Evolutionary conservation across 306 rosid species (phyloP), one percentile per base, ranked within the genome.

Genomic region (Malus orientalis): DNA sequence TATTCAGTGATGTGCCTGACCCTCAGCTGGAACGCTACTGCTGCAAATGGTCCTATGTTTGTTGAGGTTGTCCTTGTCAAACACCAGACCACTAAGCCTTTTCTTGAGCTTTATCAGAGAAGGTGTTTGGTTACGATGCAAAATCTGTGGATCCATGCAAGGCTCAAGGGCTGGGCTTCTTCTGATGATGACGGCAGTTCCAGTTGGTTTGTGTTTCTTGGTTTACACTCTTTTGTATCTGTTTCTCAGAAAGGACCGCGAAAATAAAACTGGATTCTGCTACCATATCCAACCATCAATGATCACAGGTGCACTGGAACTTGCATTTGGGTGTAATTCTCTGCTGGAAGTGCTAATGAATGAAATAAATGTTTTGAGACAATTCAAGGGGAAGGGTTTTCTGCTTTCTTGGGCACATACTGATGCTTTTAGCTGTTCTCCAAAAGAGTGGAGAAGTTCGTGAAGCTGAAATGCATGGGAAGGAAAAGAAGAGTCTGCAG

Each of bases 31-130:
- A 92, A 92, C 73, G 90, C 73, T 71, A 19, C 96, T 4, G 98
- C 98, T 78, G 95, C 85, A 36, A 95, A 95, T 78, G 96, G 61
- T 61, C 98, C 98, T 29, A 90, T 94, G 87, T 94, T 94, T n/a
- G 97, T 97, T 1, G 98, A 94, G 85, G 98, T 94, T 2, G 97
- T 94, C 32, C 98, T 96, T 0, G 74, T 76, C 75, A 89, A 88
- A 78, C 98, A 94, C 79, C 86, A 96, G 64, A 94, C 98, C 49
- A 94, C 67, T 92, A 95, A 30, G 98, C 98, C 13, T 95, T 95
- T 69, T 97, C 92, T 74, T 88, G 97, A 20, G 98, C 98, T 44
- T 92, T 92, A 8, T 89, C 98, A 0, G 98, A 94, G 86, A 83
- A 80, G 82, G 81, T 88, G 81, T 94, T 88, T 64, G 98, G 98